Evolutionary conservation across 768 basidiomycete genomes (phyloP).

Genomic region (Kwoniella europaea): DNA sequence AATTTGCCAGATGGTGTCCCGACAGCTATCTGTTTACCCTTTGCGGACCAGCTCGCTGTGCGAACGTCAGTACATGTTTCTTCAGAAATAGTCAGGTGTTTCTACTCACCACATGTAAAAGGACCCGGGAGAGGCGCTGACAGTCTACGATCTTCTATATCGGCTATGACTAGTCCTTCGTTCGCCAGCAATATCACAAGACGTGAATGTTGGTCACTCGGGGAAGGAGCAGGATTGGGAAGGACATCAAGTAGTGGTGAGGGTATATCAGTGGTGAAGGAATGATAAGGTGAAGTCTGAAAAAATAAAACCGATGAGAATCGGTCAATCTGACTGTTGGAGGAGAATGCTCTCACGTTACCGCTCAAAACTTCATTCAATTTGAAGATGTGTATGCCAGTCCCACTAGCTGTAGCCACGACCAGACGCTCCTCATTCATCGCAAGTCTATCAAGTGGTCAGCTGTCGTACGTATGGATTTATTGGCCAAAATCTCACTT

Average conservation of each 20-base stretch:
- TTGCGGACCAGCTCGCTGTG: conserved; percentile 59
- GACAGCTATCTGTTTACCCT: conserved; percentile 60
- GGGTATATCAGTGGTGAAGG: conserved; percentile 31
- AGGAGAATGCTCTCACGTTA: conserved; percentile 30
- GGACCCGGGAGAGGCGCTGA: conserved; percentile 35
- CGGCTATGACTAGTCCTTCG: conserved; percentile 44
- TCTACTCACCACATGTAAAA: conserved; percentile 46
- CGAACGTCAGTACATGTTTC: conserved; percentile 6
- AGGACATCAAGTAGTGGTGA: conserved; percentile 47
- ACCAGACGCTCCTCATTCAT: conserved; percentile 45
- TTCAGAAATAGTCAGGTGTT: neutral
- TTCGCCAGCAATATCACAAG: conserved; percentile 30
- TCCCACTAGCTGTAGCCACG: conserved; percentile 32
- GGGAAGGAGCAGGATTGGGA: conserved; percentile 49
- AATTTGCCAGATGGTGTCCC: conserved; percentile 54
- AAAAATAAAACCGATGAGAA: neutral
- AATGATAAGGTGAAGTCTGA: conserved; percentile 45
- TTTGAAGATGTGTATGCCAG: conserved; percentile 27
- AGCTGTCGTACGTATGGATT: neutral
- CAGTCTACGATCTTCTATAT: conserved; percentile 39
- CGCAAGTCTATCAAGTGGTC: conserved; percentile 37
- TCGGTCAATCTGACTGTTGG: neutral
- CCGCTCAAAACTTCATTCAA: conserved; percentile 35
- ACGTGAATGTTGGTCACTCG: conserved; percentile 23
- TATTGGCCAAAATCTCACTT: neutral